phyloP scores from a whole-genome alignment of 1,284 basidiomycete genomes.

The Moesziomyces parantarcticus region DNA sequence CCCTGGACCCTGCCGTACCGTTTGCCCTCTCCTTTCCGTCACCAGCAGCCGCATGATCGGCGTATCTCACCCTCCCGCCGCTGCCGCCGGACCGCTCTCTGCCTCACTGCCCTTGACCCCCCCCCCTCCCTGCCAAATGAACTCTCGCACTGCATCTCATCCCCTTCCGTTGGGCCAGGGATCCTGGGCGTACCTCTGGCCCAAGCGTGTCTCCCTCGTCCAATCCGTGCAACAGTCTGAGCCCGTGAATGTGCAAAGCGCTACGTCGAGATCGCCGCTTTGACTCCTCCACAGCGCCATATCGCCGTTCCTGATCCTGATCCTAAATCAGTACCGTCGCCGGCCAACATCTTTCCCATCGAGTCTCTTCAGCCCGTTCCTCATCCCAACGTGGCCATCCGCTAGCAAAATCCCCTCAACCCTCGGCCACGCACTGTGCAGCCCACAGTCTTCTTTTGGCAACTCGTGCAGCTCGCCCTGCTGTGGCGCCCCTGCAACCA shows the following conservation, averaged over 20 bases:
- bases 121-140: not conserved
- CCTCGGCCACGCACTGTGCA: slow-evolving; percentile 4
- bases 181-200: slow-evolving; percentile 14
- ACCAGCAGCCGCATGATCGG: too few species aligned
- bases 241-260: too few species aligned
- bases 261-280: not conserved
- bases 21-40: not conserved
- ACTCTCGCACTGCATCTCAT: not conserved
- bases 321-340: slow-evolving; percentile 3
- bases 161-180: slow-evolving; percentile 24
- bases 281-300: not conserved
- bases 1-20: slow-evolving; percentile 1
- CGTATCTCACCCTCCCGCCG: slow-evolving; percentile 1
- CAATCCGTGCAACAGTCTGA: too few species aligned
- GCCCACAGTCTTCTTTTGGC: too few species aligned
- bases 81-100: not conserved
- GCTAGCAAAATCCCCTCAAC: slow-evolving; percentile 42
- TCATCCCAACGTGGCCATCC: slow-evolving; percentile 20
- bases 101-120: slow-evolving; percentile 7
- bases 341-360: not conserved
- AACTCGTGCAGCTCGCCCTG: too few species aligned
- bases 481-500: too few species aligned
- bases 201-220: slow-evolving; percentile 1
- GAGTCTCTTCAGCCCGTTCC: not conserved
- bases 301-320: slow-evolving; percentile 9